Percentiles rank a stretch among this genome's conserved stretches.
Conservation (phyloP, 2,329 filamentous ascomycete species). For the Chaetomium strumarium region DNA sequence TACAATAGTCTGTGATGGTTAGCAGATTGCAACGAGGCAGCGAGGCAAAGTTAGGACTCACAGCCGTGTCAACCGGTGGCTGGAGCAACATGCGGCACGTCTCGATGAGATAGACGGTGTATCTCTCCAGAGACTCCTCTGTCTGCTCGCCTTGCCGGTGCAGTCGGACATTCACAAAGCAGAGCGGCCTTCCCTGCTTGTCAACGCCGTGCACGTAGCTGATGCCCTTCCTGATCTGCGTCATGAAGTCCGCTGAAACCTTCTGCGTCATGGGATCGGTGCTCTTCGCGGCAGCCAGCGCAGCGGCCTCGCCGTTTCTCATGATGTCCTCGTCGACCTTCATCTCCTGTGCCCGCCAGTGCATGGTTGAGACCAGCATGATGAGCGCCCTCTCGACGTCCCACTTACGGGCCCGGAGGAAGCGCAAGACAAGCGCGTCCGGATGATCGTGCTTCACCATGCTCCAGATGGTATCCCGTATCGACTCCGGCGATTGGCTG, state of each 20-base stretch:
- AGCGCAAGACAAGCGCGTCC: slow-evolving; percentile 75
- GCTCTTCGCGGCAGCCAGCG: slow-evolving; percentile 54
- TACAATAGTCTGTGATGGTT: slow-evolving; percentile 62
- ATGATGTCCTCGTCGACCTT: slow-evolving; percentile 88
- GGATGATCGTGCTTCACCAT: slow-evolving; percentile 97
- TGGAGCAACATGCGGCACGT: slow-evolving; percentile 78
- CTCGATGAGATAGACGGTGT: slow-evolving; percentile 92
- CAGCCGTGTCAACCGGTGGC: slow-evolving; percentile 82
- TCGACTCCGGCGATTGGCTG: slow-evolving; percentile 67
- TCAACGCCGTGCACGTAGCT: slow-evolving; percentile 86
- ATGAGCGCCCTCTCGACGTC: slow-evolving; percentile 87
- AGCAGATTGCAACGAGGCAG: slow-evolving; percentile 18
- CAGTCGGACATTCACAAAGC: slow-evolving; percentile 73
- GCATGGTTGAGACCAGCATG: slow-evolving; percentile 92
- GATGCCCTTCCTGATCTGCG: slow-evolving; percentile 83
- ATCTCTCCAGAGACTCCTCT: slow-evolving; percentile 75
- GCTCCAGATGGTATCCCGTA: slow-evolving; percentile 78
- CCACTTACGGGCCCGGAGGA: slow-evolving; percentile 89
- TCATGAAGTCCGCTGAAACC: slow-evolving; percentile 68
- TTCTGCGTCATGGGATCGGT: slow-evolving; percentile 58
- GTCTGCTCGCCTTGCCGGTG: slow-evolving; percentile 79
- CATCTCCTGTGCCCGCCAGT: slow-evolving; percentile 79
- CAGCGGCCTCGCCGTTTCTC: slow-evolving; percentile 63
- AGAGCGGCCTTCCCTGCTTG: slow-evolving; percentile 78
- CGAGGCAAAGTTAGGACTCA: slow-evolving; percentile 44